Base-by-base conservation (phyloP, 164 flowering plant genomes). In the Liriodendron chinense region DNA sequence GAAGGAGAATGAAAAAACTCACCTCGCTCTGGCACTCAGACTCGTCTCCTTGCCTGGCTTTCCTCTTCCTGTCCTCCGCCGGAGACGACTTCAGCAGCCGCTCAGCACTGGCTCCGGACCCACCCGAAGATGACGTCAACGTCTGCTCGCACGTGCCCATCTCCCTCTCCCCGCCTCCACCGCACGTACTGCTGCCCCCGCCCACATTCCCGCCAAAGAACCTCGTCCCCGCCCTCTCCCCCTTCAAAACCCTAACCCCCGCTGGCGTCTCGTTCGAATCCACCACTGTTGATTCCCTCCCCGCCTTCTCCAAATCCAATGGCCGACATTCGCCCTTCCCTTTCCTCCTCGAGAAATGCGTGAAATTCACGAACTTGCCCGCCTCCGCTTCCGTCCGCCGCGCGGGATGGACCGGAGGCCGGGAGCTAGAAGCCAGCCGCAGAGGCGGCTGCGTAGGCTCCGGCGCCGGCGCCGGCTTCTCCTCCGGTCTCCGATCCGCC, bases 21-120 rank as follows among this genome's bases (percentile, higher is more conserved):
- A 91, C 98, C 96, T 89, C 92, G 79, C 91, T 85, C 50, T 81
- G 87, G 66, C 83, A 80, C 50, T 94, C 94, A 13, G 72, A 79
- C 49, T 91, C 91, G 22, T 85, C 90, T 6, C 72, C 65, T 74
- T 87, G 92, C 77, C 84, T 76, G 0, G 78, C 92, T 72, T 91
- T 94, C 24, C 97, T 84, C 63, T 92, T 91, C 78, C 92, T 80
- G 57, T 84, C 86, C 16, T 80, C 85, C 22, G 80, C 75, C 10
- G 65, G 66, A 49, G 82, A 65, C 79, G 74, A 71, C 78, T 77
- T 83, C 66, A 23, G 43, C 0, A 65, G 21, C 49, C 80, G 48
- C 24, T 76, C 83, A 1, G 74, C 77, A 24, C 69, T 85, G 2
- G 82, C 86, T 13, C 87, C 81, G 34, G 77, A 83, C 34, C 80